Base-by-base conservation (phyloP, 768 basidiomycete species). In the Leccinum longicurvipes region DNA sequence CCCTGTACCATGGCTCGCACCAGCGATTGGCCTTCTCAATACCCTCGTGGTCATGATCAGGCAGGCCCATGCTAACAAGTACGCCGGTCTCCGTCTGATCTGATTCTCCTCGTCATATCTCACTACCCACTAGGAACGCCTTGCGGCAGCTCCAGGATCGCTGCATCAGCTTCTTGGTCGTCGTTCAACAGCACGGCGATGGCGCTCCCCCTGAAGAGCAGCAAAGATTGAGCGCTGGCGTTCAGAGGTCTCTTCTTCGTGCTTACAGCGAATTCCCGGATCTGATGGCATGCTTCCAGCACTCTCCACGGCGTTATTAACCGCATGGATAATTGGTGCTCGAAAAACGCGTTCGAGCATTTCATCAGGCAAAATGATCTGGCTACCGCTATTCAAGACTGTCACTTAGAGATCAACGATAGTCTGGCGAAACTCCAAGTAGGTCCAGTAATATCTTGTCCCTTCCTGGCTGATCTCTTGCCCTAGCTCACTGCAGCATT, bases 341-440 rank as follows among this genome's bases (percentile, higher is more conserved):
- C 69, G 41, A 69, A 77, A 50, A 61, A 63, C 27, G 66, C 66
- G 24, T 36, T 80, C 49, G 70, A 79, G 53, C 73, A 77, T 6
- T 79, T 84, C 55, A 54, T 78, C 28, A 74, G 71, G 54, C 82
- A 83, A 58, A 63, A 59, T 19, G 75, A 80, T 25, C 73, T 83
- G 34, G 64, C 71, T 17, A 58, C 61, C 24, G 77, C 76, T 42
- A 82, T 85, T 24, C 65, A 74, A 57, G 65, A 67, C 15, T 83
- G 79, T 59, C 77, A 83, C 50, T 52, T 60, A 48, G 67, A 71
- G 25, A 74, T 85, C 34, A 67, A 74, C 25, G 78, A 79, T 53
- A 80, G 80, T 53, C 57, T 83, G 42, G 67, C 64, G 9, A 74
- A 73, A 41, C 78, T 85, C 51, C 75, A 82, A 62, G 83, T 82